phyloP scores from a whole-genome alignment of 345 rosid species.

The Eucalyptus coolabah region DNA sequence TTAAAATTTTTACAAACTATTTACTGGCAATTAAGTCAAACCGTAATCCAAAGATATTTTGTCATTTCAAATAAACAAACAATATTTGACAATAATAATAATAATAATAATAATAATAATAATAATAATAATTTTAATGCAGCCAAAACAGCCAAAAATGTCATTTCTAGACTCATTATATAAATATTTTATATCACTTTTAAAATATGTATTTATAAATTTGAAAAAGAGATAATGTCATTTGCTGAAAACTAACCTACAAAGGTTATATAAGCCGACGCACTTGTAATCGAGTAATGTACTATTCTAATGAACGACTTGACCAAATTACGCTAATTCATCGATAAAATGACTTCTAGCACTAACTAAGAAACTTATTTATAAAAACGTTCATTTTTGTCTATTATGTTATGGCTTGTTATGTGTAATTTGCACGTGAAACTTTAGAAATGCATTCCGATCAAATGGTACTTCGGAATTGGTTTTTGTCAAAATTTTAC shows the following conservation, averaged over 20 bases:
- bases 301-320: background rate
- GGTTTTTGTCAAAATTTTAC: background rate
- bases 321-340: too few species aligned
- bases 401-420: fast-evolving
- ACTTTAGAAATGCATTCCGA: too few species aligned
- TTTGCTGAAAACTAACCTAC: background rate
- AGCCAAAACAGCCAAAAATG: background rate
- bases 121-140: too few species aligned
- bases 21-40: too few species aligned
- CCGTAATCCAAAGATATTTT: background rate
- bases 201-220: background rate
- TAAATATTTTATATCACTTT: background rate
- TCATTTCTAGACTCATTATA: too few species aligned
- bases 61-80: background rate
- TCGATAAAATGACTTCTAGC: background rate
- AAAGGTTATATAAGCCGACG: background rate
- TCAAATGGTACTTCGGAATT: fast-evolving
- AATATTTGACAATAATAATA: too few species aligned
- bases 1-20: too few species aligned
- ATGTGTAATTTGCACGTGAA: background rate
- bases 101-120: too few species aligned
- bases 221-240: background rate
- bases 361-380: too few species aligned
- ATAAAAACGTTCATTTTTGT: background rate
- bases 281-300: background rate